Base-by-base conservation (phyloP, 208 protist species). In the Acanthamoeba sp. region DNA sequence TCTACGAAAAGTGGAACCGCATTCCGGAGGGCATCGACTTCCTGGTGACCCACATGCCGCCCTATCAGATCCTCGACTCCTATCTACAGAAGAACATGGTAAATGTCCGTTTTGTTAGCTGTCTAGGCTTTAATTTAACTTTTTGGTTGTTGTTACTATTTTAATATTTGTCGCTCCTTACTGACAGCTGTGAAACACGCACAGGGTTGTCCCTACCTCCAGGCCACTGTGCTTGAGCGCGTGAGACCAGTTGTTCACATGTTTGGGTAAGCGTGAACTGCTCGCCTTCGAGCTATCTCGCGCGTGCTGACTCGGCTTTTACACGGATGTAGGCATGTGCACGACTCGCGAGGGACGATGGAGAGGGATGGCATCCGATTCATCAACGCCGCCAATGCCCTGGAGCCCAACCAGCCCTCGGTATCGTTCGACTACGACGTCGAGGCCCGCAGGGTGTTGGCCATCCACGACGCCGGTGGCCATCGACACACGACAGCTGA, bases 181-280 rank as follows among this genome's bases (percentile, higher is more conserved):
- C 36, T 80, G 45, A 59, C 18, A n/a, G 36, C 4, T 80, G 38
- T 24, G 10, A 4, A 24, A 80, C 69, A 4, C 42, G 36, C 40
- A 2, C 55, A 69, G 82, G 88, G 88, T 7, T 93, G 88, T 38
- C 88, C 88, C 18, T 59, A 82, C 27, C 80, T 94, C 1, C 52
- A 42, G 5, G 59, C 36, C 14, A 50, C 50, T 27, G 91, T 94
- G 18, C 73, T 82, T 34, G 64, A 94, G 38, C 34, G 55, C 18
- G 91, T 94, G 27, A 3, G 42, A 45, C 91, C 91, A 4, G 27
- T 27, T 5, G 91, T 94, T 38, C 91, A 94, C 91, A 57, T 94
- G 45, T 94, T 94, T 94, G 91, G 91, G 66, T 69, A 93, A 36
- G 71, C 34, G 52, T 55, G 48, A 6, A 20, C 48, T 27, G 2